Base-by-base conservation (phyloP, 2,329 filamentous ascomycete genomes). In the Chaetothyriales sp. region DNA sequence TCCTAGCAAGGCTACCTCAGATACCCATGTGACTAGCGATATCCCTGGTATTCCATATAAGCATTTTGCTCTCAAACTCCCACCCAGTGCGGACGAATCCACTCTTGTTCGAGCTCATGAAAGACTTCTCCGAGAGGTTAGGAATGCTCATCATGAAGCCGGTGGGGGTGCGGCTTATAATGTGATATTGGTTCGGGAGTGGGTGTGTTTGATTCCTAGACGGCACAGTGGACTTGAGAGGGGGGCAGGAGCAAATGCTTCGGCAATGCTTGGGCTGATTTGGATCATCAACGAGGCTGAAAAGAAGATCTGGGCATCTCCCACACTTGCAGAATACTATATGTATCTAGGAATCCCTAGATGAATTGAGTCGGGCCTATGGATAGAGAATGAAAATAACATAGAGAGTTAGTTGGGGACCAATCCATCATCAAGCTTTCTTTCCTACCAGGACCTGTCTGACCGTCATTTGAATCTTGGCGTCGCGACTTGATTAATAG, bases 51-150 rank as follows among this genome's bases (percentile, higher is more conserved):
- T 64, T 9, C 61, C 62, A 19, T 58, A 60, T 40, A 60, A 59
- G 37, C 62, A 64, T 48, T 63, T 61, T 44, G 60, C 60, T n/a
- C 54, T 63, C n/a, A 55, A 56, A 25, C 53, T 64, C 33, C 59
- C 61, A 6, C 29, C 52, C 9, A 19, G 53, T 29, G 43, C 56
- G 18, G 50, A 49, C 10, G 18, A 49, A 18, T 40, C 44, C 2
- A 47, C 40, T 15, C 49, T 62, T 5, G 49, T 59, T 22, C 46
- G 52, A 22, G 52, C 56, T 44, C 55, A 63, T 50, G 29, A 54
- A 4, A 54, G 46, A 18, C 56, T 63, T 15, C 56, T 63, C n/a
- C 18, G 50, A 13, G 50, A 55, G 18, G 59, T 60, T 15, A 56
- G 53, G 43, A 40, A 54, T 13, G 56, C 55, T 45, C 56, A 60